These are phyloP conservation scores for Geotrichum carabidarum DNA, from an alignment of 1,139 yeast species.

Conservation along the genomic window DNA sequence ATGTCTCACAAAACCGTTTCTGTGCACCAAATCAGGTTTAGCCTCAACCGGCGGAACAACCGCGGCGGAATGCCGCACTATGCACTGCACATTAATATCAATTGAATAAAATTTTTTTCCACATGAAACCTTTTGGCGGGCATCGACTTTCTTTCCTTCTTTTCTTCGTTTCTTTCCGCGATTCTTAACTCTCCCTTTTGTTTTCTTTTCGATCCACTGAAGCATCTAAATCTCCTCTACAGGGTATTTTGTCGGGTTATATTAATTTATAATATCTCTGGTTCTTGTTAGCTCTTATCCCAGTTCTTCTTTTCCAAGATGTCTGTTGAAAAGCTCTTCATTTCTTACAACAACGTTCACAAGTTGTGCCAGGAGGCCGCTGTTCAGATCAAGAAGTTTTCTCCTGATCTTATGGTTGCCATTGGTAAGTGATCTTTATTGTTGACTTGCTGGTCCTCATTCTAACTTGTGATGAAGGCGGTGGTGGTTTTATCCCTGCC, in stretches of 20 bases:
- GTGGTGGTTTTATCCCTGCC: constrained; percentile 96
- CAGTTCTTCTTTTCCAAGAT: not conserved
- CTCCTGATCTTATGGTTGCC: constrained; percentile 86
- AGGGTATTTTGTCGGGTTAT: too few relatives aligned
- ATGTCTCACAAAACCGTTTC: too few relatives aligned
- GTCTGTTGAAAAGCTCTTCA: constrained; percentile 56
- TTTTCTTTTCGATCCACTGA: too few relatives aligned
- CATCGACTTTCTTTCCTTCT: not conserved
- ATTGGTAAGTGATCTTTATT: constrained; percentile 44
- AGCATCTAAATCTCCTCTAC: too few relatives aligned
- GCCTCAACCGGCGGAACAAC: not conserved
- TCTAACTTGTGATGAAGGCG: constrained; percentile 39
- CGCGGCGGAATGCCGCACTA: not conserved
- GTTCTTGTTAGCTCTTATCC: not conserved
- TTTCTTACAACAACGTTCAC: constrained; percentile 88
- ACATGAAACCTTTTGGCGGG: not conserved
- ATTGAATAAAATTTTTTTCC: not conserved
- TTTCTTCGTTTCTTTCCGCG: not conserved
- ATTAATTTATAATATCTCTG: too few relatives aligned
- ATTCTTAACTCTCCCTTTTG: not conserved
- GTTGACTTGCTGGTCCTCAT: constrained; percentile 3
- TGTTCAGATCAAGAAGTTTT: constrained; percentile 57
- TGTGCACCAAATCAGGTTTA: not conserved
- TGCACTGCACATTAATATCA: not conserved
- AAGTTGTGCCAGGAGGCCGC: constrained; percentile 88